Conservation (phyloP, 805 yeast genomes). For the Wickerhamiella parazyma region DNA sequence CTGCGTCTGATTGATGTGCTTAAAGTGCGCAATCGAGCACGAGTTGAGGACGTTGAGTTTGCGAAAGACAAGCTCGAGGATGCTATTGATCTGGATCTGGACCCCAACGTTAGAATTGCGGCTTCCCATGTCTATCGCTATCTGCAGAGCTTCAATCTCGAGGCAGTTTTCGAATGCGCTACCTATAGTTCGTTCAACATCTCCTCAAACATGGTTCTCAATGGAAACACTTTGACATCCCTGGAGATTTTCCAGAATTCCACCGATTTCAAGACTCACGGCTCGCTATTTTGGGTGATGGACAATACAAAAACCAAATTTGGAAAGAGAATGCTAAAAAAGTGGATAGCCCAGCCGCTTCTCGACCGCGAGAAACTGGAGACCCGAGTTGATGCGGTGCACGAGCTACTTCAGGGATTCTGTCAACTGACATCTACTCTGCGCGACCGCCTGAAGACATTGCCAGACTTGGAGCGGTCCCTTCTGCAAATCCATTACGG, state of each 20-base stretch:
- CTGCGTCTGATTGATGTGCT: conserved; percentile 8
- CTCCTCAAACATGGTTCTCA: conserved; percentile 38
- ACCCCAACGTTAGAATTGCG: neutral
- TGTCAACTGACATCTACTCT: conserved; percentile 22
- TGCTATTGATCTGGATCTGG: neutral
- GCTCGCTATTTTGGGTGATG: conserved; percentile 66
- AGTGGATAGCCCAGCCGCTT: conserved; percentile 71
- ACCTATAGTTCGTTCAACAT: conserved; percentile 42
- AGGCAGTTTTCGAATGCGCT: conserved; percentile 39
- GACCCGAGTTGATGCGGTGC: conserved; percentile 50
- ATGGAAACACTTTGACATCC: conserved; percentile 51
- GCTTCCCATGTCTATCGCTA: conserved; percentile 31
- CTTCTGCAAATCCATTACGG: conserved; percentile 48
- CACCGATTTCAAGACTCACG: conserved; percentile 42
- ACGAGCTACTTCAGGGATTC: conserved; percentile 27
- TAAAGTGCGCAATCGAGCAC: conserved; percentile 3
- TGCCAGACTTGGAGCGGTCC: conserved; percentile 47
- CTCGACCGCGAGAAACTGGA: conserved; percentile 39
- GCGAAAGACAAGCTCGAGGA: neutral
- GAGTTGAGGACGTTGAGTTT: conserved; percentile 16
- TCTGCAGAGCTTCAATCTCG: conserved; percentile 49
- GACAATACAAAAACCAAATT: conserved; percentile 69
- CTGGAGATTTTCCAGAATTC: conserved; percentile 62
- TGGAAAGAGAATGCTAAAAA: conserved; percentile 52
- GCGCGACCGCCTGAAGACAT: conserved; percentile 20